These are phyloP conservation scores for Saksenaea vasiformis DNA, from an alignment of 371 early-diverging fungal species.

Conservation along the genomic window DNA sequence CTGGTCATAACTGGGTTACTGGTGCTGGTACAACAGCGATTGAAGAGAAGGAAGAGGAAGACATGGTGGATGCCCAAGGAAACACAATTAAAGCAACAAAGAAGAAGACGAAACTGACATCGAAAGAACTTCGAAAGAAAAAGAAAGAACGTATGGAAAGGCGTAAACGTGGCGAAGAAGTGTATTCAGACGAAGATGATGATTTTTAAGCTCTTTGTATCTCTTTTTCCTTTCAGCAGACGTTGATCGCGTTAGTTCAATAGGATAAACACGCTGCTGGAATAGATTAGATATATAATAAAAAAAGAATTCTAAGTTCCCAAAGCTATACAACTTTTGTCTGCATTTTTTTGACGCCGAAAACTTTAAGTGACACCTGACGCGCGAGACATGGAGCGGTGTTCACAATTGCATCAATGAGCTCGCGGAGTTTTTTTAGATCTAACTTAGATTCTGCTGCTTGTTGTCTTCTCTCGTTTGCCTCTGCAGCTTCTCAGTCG, in stretches of 20 bases:
- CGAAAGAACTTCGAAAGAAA: constrained; percentile 50
- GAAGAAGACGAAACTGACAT: constrained; percentile 46
- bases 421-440: constrained; percentile 2
- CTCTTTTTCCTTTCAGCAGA: background rate
- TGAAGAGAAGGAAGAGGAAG: constrained; percentile 37
- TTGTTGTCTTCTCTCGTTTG: background rate
- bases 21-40: constrained; percentile 38
- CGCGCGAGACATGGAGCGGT: background rate
- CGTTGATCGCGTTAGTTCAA: background rate
- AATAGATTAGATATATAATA: too few relatives aligned
- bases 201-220: background rate
- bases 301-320: too few relatives aligned
- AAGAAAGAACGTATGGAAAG: constrained; percentile 52
- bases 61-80: constrained; percentile 44
- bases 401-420: background rate
- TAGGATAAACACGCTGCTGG: too few relatives aligned
- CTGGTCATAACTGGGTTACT: constrained; percentile 51
- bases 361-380: background rate
- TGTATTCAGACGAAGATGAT: constrained; percentile 9
- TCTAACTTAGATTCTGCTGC: background rate
- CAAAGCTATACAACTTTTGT: background rate
- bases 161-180: constrained; percentile 51
- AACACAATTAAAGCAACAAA: constrained; percentile 41
- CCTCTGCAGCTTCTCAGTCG: constrained; percentile 1
- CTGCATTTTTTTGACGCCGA: background rate